Base-by-base conservation (phyloP, 2,329 filamentous ascomycete genomes). In the Paecilomyces dactylethromorphus region DNA sequence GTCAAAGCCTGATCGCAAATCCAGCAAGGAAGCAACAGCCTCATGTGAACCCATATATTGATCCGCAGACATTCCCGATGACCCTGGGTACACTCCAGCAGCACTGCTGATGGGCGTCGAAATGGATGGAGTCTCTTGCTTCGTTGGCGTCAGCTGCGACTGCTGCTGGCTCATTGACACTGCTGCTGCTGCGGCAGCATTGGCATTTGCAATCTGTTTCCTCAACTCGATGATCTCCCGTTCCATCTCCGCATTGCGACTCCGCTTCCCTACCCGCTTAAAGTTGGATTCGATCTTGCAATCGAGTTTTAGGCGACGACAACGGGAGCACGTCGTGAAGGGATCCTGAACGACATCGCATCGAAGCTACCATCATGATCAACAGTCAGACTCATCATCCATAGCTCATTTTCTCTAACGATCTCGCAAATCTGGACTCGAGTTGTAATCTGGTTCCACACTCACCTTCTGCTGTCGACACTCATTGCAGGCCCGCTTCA, bases 211-310 rank as follows among this genome's bases (percentile, higher is more conserved):
- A 56, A 81, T 75, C 63, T 81, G 76, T 67, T 75, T 78, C 55
- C 79, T 71, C 54, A 83, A 68, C 64, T 81, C 78, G 33, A 80
- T 73, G 39, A 82, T 81, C 65, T 85, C 75, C 74, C 82, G 73
- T 79, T 85, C 79, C 87, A 87, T 80, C 74, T 84, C 77, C 70
- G 85, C 83, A 81, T 87, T 79, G 77, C 85, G 77, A 63, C 84
- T 87, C 59, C 86, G 80, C 74, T 88, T 88, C 54, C 85, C 86
- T 33, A 88, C 76, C 61, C 86, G 82, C 74, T 87, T 88, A 77
- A 88, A 89, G 72, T 86, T 86, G 61, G 84, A 82, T 67, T 88
- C 85, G 70, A 89, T 87, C 66, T 85, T 84, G 74, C 86, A 88
- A 57, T 80, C 78, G 45, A 88, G 81, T 60, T 80, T 81, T 59